phyloP scores from a whole-genome alignment of 2,329 filamentous ascomycete genomes.

The Sporothrix dimorphospora region DNA sequence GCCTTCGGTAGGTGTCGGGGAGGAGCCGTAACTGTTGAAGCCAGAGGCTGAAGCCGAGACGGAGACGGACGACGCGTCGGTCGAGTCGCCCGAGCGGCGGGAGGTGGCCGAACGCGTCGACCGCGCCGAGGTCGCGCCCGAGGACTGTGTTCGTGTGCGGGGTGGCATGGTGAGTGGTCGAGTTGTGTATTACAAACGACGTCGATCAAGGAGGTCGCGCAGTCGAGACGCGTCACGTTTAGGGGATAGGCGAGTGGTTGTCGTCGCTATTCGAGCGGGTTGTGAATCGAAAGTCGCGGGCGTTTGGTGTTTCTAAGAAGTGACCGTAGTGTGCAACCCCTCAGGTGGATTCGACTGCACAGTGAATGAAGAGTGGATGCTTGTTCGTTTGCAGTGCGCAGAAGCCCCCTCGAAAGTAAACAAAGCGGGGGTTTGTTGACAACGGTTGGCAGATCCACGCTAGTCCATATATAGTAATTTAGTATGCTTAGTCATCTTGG shows the following conservation, averaged over 20 bases:
- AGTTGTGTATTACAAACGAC: not conserved
- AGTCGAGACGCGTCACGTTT: not conserved
- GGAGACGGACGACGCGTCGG: slow-evolving; percentile 21
- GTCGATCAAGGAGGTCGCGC: not conserved
- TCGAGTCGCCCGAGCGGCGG: slow-evolving; percentile 25
- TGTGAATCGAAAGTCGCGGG: not conserved
- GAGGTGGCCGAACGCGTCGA: slow-evolving; percentile 28
- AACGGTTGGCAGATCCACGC: not conserved
- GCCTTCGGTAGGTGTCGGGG: not conserved
- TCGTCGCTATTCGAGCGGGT: not conserved
- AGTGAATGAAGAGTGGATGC: slow-evolving; percentile 13
- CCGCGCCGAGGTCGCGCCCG: slow-evolving; percentile 28
- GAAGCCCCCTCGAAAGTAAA: not conserved
- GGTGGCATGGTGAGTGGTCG: slow-evolving; percentile 19
- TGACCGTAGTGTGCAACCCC: not conserved
- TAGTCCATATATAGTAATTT: not conserved
- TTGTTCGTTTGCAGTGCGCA: not conserved
- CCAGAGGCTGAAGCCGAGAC: not conserved
- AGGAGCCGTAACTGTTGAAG: slow-evolving; percentile 19
- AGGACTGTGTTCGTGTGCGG: slow-evolving; percentile 24
- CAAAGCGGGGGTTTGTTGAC: slow-evolving; percentile 20
- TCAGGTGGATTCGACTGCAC: not conserved
- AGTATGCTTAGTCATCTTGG: not conserved
- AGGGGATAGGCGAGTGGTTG: not conserved
- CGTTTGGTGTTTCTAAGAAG: not conserved